phyloP scores from a whole-genome alignment of 108 stramenopile genomes.

The Nitzschia sp. region DNA sequence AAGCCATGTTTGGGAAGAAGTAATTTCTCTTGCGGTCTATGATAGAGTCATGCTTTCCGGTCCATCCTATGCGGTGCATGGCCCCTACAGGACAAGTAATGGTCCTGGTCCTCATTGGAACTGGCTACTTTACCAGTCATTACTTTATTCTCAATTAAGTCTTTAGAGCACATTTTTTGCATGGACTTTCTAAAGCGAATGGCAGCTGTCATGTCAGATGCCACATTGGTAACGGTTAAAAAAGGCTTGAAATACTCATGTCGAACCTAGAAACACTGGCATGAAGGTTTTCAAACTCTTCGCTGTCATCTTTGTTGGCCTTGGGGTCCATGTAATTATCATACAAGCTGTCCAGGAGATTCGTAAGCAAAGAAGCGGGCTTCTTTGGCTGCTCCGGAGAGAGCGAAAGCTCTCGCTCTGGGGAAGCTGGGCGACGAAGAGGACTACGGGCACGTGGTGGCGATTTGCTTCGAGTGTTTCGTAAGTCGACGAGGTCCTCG shows the following conservation, averaged over 20 bases:
- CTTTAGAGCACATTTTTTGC: no score
- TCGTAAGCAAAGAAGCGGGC: constrained; percentile 1
- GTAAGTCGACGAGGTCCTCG: no score
- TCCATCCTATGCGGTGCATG: no score
- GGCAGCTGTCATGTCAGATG: no score
- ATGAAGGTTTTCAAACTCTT: neutral
- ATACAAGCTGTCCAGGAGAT: constrained; percentile 4
- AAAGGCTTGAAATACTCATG: constrained; percentile 9
- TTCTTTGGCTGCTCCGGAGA: constrained; percentile 2
- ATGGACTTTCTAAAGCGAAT: no score
- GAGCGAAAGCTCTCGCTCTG: constrained; percentile 5
- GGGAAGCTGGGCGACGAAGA: neutral
- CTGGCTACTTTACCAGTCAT: no score
- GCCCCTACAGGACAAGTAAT: no score
- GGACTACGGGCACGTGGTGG: neutral
- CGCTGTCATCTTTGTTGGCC: constrained; percentile 1
- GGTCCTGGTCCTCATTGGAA: no score
- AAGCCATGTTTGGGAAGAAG: constrained; percentile 2
- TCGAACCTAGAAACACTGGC: constrained; percentile 12
- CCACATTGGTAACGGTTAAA: no score
- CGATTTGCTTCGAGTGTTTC: neutral
- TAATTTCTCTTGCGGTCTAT: no score
- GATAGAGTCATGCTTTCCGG: no score
- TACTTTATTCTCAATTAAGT: no score
- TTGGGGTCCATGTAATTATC: constrained; percentile 10